phyloP scores from a whole-genome alignment of 257 asterid genomes.

The Nicotiana undulata region DNA sequence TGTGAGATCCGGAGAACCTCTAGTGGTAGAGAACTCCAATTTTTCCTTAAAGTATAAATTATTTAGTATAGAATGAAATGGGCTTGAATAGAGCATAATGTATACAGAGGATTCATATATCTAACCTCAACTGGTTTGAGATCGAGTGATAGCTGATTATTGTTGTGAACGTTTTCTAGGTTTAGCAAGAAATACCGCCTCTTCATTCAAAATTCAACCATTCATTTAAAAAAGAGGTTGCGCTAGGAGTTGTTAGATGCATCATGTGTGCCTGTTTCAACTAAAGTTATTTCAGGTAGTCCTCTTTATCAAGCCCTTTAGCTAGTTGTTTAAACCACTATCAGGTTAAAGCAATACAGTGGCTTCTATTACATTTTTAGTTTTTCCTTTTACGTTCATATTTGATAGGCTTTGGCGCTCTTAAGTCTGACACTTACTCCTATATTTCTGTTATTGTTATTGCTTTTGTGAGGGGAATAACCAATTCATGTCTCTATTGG shows the following conservation, averaged over 20 bases:
- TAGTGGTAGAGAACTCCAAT: not conserved
- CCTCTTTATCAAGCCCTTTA: not conserved
- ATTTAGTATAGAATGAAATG: not conserved
- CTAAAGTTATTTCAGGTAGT: not conserved
- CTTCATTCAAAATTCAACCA: not conserved
- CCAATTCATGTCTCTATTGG: constrained; percentile 15
- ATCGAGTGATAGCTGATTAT: not conserved
- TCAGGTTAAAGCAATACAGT: not conserved
- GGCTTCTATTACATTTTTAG: not conserved
- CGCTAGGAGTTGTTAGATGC: not conserved
- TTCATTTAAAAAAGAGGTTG: not conserved
- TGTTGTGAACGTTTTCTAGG: not conserved
- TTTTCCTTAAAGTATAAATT: not conserved
- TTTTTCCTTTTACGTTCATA: not conserved
- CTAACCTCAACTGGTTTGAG: not conserved
- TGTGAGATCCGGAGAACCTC: not conserved
- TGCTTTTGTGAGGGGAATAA: not conserved
- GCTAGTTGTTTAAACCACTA: not conserved
- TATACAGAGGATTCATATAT: not conserved
- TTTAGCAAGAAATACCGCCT: not conserved
- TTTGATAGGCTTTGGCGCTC: not conserved
- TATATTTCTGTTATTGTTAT: not conserved
- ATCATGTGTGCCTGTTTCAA: not conserved
- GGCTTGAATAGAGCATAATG: not conserved
- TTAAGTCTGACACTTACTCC: not conserved